Base-by-base conservation (phyloP, 176 grass and related monocot species). In the Puccinellia tenuiflora region DNA sequence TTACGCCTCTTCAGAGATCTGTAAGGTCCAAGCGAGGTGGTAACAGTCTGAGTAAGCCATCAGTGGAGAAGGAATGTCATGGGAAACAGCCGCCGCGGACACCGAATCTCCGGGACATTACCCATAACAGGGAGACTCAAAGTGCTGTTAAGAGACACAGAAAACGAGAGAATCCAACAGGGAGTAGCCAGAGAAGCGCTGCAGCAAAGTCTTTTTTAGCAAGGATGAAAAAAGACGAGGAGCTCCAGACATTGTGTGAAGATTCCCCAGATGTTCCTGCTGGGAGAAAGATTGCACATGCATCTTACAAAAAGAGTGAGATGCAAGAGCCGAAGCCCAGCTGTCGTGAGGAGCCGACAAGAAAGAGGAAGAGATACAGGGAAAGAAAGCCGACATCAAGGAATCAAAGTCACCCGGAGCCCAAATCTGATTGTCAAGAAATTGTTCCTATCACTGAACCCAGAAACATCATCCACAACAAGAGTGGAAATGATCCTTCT, bases 311-410 rank as follows among this genome's bases (percentile, higher is more conserved):
- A 47, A 78, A 73, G 25, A 56, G 31, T 64, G 21, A 59, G 33
- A 64, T 46, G 21, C 15, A 82, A 82, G 79, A 56, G 73, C 35
- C 53, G 22, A 78, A 57, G 43, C 38, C 53, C 39, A 80, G 6
- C 39, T 29, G 37, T 51, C 30, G 48, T 43, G 30, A 70, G 64
- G 76, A 63, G 15, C 31, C 21, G 21, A 70, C 34, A 76, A 34
- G 72, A 73, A 84, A 81, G 54, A 81, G 82, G 72, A 88, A 87
- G 60, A 87, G 50, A 68, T 66, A 18, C 66, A 75, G 16, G 5
- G n/a, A 46, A 59, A 60, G n/a, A 25, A 59, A 50, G 38, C 11
- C 9, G 0, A 22, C 37, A 81, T 40, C 22, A 24, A 77, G 47
- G 77, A 81, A 55, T 31, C 29, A 63, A 53, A 71, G 40, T 20